A percentile compares a stretch with the other conserved stretches of the same genome.
These are phyloP conservation scores for Trypanosoma boissoni DNA, from an alignment of 208 protist genomes.

Conservation along the genomic window DNA sequence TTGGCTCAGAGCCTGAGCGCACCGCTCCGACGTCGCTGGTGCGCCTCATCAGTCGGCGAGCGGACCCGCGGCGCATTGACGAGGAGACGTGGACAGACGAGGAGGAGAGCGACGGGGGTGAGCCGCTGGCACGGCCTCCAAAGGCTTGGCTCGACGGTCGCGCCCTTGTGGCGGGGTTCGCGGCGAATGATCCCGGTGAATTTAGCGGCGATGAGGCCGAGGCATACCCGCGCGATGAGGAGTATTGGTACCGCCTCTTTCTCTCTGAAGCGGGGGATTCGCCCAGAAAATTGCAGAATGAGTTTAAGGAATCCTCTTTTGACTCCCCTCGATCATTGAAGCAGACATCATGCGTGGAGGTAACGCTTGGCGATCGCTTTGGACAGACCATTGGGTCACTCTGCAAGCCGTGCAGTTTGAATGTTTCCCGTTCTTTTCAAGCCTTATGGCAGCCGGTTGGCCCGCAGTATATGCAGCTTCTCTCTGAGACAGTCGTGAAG, in stretches of 20 bases:
- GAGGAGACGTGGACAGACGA: conserved; percentile 19
- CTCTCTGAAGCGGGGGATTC: background rate
- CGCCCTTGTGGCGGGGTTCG: conserved; percentile 6
- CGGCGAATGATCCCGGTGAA: conserved; percentile 10
- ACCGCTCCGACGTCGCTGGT: conserved; percentile 10
- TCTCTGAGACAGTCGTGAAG: conserved; percentile 16
- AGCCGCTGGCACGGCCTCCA: background rate
- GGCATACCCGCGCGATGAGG: conserved; percentile 20
- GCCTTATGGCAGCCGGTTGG: conserved; percentile 26
- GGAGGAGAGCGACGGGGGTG: background rate
- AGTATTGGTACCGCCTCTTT: conserved; percentile 25
- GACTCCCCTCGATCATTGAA: background rate
- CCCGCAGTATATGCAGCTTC: conserved; percentile 17
- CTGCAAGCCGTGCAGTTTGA: conserved; percentile 6
- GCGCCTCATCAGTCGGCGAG: conserved; percentile 1
- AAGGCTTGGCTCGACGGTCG: conserved; percentile 4
- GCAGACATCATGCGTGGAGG: background rate
- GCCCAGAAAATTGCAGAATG: background rate
- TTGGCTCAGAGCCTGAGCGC: conserved; percentile 14
- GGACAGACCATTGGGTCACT: conserved; percentile 19
- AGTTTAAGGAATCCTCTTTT: background rate
- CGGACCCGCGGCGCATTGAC: conserved; percentile 15
- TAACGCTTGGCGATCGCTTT: conserved; percentile 18
- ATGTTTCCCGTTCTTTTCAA: conserved; percentile 14
- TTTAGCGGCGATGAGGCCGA: conserved; percentile 22